These are phyloP conservation scores for Berberis vulgaris DNA, from an alignment of 164 flowering plant species.

Conservation along the genomic window DNA sequence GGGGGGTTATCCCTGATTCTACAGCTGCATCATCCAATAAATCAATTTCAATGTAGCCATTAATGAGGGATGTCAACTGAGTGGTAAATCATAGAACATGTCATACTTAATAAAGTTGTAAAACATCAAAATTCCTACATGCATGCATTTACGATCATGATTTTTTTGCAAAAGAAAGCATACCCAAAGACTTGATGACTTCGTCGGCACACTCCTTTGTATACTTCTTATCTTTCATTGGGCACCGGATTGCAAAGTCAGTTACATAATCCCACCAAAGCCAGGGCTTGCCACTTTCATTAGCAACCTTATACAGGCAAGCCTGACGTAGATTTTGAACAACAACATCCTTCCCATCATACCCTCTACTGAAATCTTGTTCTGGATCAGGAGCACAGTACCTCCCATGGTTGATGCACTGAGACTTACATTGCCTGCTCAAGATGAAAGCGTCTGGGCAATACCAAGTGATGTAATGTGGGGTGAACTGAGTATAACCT, in stretches of 20 bases:
- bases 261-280: conserved; percentile 98
- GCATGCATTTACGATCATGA: neutral
- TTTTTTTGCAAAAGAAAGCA: conserved; percentile 6
- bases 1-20: neutral
- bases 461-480: conserved; percentile 96
- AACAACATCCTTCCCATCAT: conserved; percentile 94
- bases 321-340: conserved; percentile 81
- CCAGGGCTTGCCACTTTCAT: conserved; percentile 84
- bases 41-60: neutral
- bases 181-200: conserved; percentile 81
- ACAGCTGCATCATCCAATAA: neutral
- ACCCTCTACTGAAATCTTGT: conserved; percentile 78
- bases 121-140: neutral
- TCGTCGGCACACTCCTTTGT: conserved; percentile 76
- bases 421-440: conserved; percentile 91
- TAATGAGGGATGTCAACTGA: too few relatives aligned
- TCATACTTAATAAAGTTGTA: neutral
- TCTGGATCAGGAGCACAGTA: conserved; percentile 99
- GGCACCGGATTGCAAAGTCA: conserved; percentile 88
- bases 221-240: conserved; percentile 87
- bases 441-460: conserved; percentile 78
- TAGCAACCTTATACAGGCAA: conserved; percentile 76
- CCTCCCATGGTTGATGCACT: conserved; percentile 95
- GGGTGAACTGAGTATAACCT: conserved; percentile 87
- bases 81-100: neutral